Evolutionary conservation across 2,329 filamentous ascomycete species (phyloP), one percentile per base, ranked within the genome.

Genomic region (Colletotrichum neosansevieriae): DNA sequence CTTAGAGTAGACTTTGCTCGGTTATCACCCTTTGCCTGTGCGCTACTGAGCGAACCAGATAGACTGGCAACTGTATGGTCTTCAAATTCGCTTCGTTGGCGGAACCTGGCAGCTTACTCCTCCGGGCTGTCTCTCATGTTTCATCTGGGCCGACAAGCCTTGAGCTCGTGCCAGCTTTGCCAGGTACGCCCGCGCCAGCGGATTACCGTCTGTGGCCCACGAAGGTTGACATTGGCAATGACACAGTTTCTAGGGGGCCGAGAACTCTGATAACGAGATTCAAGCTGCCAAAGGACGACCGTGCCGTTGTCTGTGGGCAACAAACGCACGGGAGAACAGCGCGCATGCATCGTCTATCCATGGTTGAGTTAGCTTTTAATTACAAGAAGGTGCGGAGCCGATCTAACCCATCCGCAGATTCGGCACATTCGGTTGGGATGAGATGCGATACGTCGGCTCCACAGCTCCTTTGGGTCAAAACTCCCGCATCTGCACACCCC

Each of bases 381-480:
- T 59, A 65, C 40, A 59, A 38, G 13, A 54, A 17, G 34, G 57
- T 67, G 57, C 56, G 63, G 67, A 67, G 57, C 44, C 56, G 57
- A 69, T 69, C 63, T 56, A 44, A 38, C n/a, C 44, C 42, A 67
- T 45, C 56, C 32, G 32, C 66, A 62, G 57, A 69, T 67, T 67
- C 67, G 67, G 67, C 67, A 67, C 5, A 24, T 67, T 69, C 67
- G 67, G 67, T 58, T 67, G 50, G 58, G 32, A 56, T 58, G 42
- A 69, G 63, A 62, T 67, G 50, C 42, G 50, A 62, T 62, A 57
- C 50, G 57, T 67, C 67, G 67, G 67, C 63, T 67, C 56, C 67
- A 67, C 63, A 61, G 11, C 63, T 54, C 36, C 56, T 57, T 69
- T 67, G 38, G 56, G 63, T 49, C 45, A 57, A 38, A 62, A 17